Base-by-base conservation (phyloP, 192 early-diverging fungal genomes). In the Neocallimastix lanati region DNA sequence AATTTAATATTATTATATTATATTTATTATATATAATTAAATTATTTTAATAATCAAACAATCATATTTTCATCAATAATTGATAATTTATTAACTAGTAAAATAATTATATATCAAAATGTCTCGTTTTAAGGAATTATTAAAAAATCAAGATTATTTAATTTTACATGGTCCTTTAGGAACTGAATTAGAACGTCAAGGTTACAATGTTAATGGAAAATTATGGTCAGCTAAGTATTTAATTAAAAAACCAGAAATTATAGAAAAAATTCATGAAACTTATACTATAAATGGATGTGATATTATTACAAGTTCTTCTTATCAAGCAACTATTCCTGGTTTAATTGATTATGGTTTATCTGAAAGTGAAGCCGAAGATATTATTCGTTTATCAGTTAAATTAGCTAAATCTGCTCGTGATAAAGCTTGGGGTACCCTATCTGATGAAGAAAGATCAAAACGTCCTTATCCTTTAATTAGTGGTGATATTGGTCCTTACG, bases 401-500 rank as follows among this genome's bases (percentile, higher is more conserved):
- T 13, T 90, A 6, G 88, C 89, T 4, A 77, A 82, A n/a, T 84
- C 85, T 35, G 90, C 90, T n/a, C 84, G 88, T 7, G 79, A 82
- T 27, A 76, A 81, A 77, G 87, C 82, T 76, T 58, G 78, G 50
- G 29, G 79, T 28, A 50, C 76, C 37, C 81, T 79, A 37, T 79
- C 78, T 6, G 27, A 82, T 28, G 77, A 78, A 27, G 29, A 28
- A 27, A 30, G 15, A 29, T 15, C 12, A 14, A 13, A 79, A 33
- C 78, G 67, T 25, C 76, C 28, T 33, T 78, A 30, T 28, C 27
- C 67, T 81, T 77, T 88, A 28, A 80, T 93, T 28, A 90, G 92
- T 0, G 86, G 86, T 9, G 90, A 90, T 3, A 58, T 93, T 37
- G 92, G 92, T 0, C 88, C 87, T 6, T 91, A 89, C 79, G 92